Base-by-base conservation (phyloP, 331 rosid genomes). In the Saraca asoca region DNA sequence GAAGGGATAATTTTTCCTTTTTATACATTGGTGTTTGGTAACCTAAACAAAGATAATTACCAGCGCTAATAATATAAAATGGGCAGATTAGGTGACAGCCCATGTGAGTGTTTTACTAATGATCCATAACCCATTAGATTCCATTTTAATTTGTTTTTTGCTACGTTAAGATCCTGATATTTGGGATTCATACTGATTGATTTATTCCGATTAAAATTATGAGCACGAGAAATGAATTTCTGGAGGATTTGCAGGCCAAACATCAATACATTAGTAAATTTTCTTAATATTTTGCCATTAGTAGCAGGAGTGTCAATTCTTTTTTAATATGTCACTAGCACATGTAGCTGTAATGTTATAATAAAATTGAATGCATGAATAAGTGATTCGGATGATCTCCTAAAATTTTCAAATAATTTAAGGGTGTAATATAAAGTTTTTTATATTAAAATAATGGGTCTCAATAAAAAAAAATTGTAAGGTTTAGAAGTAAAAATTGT, bases 1-100 rank as follows among this genome's bases (percentile, higher is more conserved):
- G 59, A 44, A 68, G 13, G 72, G 12, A 46, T 57, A 24, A 3
- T 3, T 3, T 24, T 24, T 24, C 31, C 3, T 24, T 24, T 3
- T 24, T 24, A 3, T 24, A 24, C 3, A 3, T n/a, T 24, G 66
- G 56, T 57, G 79, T 63, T 80, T 80, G 81, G 79, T 83, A 60
- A 64, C 75, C 77, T 53, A 72, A 45, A 34, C 12, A 16, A 51
- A 35, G 44, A 59, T 50, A 16, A 33, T 73, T 65, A 37, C 53
- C 45, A 58, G 10, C 16, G 4, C 31, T 5, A 5, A 13, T 17
- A 12, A 57, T 72, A 76, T 68, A 51, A 64, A 51, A 57, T 60
- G 44, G 18, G 60, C 34, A 64, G 62, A 38, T 77, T 77, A 74
- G 85, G 77, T 73, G 60, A 52, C 61, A 14, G 51, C 34, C 58